Conservation (phyloP, 192 early-diverging fungal species). For the Obelidium mucronatum region DNA sequence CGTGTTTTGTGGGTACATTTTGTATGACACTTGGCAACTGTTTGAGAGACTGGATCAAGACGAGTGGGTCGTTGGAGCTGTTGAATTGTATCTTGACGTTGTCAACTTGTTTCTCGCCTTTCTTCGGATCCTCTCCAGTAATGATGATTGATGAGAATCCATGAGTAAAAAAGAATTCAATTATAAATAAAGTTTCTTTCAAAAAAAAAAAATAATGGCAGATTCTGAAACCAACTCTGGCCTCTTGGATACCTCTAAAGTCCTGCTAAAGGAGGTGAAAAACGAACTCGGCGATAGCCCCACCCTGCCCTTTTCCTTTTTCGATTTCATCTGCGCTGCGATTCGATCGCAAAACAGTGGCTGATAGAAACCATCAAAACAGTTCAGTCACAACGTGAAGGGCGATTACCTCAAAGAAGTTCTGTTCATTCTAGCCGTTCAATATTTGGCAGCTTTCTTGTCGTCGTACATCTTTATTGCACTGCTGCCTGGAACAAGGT, state of each 20-base stretch:
- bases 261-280: neutral
- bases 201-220: too few relatives aligned
- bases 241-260: neutral
- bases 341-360: conserved; percentile 6
- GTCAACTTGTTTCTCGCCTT: conserved; percentile 75
- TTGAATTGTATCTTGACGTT: conserved; percentile 77
- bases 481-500: neutral
- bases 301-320: neutral
- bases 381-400: neutral
- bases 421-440: neutral
- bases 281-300: neutral
- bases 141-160: too few relatives aligned
- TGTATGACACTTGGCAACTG: conserved; percentile 73
- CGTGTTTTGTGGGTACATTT: conserved; percentile 80
- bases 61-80: conserved; percentile 66
- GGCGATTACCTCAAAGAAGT: conserved; percentile 6
- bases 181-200: too few relatives aligned
- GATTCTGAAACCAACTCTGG: too few relatives aligned
- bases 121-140: conserved; percentile 30
- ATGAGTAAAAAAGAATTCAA: too few relatives aligned
- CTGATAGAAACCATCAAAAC: too few relatives aligned
- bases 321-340: neutral
- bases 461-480: conserved; percentile 9
- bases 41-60: conserved; percentile 76
- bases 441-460: conserved; percentile 6